These are phyloP conservation scores for Polyplosphaeria fusca DNA, from an alignment of 495 filamentous ascomycete species.

Conservation along the genomic window DNA sequence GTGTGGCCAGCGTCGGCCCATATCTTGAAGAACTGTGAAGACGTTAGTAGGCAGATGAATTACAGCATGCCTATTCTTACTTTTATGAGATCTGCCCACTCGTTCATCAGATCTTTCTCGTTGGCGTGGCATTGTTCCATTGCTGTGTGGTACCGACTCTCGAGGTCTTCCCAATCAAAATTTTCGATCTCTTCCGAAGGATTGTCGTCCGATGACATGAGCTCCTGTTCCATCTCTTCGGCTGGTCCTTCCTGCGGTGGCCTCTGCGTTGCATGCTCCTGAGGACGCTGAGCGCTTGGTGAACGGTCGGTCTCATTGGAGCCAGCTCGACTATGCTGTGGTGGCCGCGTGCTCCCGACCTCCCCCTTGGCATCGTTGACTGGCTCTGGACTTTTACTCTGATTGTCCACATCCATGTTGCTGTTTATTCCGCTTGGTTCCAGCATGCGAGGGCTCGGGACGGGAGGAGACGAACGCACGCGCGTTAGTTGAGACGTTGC, in stretches of 20 bases:
- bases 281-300: slow-evolving; percentile 13
- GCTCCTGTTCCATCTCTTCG: slow-evolving; percentile 1
- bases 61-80: not conserved
- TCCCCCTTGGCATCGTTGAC: not conserved
- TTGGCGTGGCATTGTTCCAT: slow-evolving; percentile 57
- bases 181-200: slow-evolving; percentile 13
- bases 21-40: slow-evolving; percentile 59
- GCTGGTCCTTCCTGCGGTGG: not conserved
- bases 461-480: no score
- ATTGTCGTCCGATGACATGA: not conserved
- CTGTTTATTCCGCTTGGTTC: no score
- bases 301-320: slow-evolving; percentile 23
- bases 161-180: slow-evolving; percentile 52
- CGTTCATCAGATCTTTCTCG: slow-evolving; percentile 60
- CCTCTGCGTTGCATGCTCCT: not conserved
- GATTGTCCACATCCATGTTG: no score
- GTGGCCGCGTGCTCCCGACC: not conserved
- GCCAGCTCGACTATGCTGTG: not conserved
- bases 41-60: not conserved
- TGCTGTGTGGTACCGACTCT: slow-evolving; percentile 58
- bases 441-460: no score
- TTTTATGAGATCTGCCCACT: slow-evolving; percentile 38
- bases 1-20: slow-evolving; percentile 64
- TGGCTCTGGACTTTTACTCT: slow-evolving; percentile 1
- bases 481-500: no score